Evolutionary conservation across 1,139 yeast genomes (phyloP), one percentile per base, ranked within the genome.

Genomic region (Candida anutae): DNA sequence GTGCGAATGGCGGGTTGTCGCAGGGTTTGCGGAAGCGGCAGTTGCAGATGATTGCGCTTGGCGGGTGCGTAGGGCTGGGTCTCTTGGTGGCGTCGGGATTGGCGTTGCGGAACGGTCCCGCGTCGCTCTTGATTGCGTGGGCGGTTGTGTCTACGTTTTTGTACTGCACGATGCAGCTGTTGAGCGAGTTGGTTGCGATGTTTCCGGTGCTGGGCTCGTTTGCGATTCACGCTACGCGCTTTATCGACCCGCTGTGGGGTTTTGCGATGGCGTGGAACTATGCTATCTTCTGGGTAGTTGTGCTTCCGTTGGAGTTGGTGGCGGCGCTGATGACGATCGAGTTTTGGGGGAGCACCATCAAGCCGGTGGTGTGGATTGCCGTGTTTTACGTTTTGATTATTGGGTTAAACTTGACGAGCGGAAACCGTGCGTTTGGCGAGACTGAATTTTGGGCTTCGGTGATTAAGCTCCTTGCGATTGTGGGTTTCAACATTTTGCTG

Each of bases 191-290:
- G 40, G 75, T 79, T 20, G 74, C 79, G 21, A 62, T 74, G 11
- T 75, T 68, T 51, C 87, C 88, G 8, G 74, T 77, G 21, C 64
- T 77, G 16, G 87, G 87, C 42, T 77, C 83, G n/a, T 78, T 79
- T 50, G 72, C 75, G 36, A 74, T 77, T 23, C 76, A 73, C 47
- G 69, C 78, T 39, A 67, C 79, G 3, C 62, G 81, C 37, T 79
- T 79, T 39, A 62, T 78, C 20, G 78, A 76, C 43, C 76, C 80
- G 2, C 68, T 84, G 8, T 74, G 81, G 73, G 87, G 85, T 23
- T 83, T 83, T 50, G 77, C 83, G 22, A 70, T 74, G 60, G 84
- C 80, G 26, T 72, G 77, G 72, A 77, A 77, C 52, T 79, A 77
- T 48, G 75, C 77, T 23, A 50, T 77, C 35, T 77, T 74, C 52